phyloP scores from a whole-genome alignment of 495 filamentous ascomycete species.

The Lasiosphaeria ovina region DNA sequence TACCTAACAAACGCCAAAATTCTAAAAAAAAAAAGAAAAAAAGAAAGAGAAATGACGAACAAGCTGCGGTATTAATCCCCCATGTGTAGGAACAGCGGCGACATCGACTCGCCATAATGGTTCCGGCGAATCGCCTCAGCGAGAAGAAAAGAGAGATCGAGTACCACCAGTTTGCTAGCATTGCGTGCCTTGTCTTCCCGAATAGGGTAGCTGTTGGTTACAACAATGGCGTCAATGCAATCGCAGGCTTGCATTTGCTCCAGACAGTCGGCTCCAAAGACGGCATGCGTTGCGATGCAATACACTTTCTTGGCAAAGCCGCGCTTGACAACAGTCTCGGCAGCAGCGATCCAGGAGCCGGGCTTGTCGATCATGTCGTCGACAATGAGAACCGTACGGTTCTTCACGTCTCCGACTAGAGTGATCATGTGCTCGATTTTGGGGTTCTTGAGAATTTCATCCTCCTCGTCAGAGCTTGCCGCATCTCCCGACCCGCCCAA shows the following conservation, averaged over 20 bases:
- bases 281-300: constrained; percentile 93
- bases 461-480: constrained; percentile 84
- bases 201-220: constrained; percentile 96
- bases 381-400: constrained; percentile 84
- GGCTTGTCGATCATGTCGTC: constrained; percentile 99
- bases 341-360: constrained; percentile 96
- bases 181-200: constrained; percentile 63
- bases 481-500: constrained; percentile 82
- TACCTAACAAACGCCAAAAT: constrained; percentile 6
- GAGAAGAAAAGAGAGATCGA: constrained; percentile 84
- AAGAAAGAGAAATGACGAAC: constrained; percentile 9
- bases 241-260: constrained; percentile 88
- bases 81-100: constrained; percentile 74
- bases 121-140: constrained; percentile 92
- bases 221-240: constrained; percentile 89
- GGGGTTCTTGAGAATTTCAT: constrained; percentile 67
- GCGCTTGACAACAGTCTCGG: constrained; percentile 92
- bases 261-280: constrained; percentile 86
- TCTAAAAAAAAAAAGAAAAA: constrained; percentile 16
- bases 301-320: constrained; percentile 92
- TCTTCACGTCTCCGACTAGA: constrained; percentile 86
- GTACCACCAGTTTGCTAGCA: constrained; percentile 79
- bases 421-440: constrained; percentile 92
- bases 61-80: constrained; percentile 46
- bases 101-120: constrained; percentile 88